Evolutionary conservation across 805 yeast species (phyloP), one percentile per base, ranked within the genome.

Genomic region (Saccharomyces jurei): DNA sequence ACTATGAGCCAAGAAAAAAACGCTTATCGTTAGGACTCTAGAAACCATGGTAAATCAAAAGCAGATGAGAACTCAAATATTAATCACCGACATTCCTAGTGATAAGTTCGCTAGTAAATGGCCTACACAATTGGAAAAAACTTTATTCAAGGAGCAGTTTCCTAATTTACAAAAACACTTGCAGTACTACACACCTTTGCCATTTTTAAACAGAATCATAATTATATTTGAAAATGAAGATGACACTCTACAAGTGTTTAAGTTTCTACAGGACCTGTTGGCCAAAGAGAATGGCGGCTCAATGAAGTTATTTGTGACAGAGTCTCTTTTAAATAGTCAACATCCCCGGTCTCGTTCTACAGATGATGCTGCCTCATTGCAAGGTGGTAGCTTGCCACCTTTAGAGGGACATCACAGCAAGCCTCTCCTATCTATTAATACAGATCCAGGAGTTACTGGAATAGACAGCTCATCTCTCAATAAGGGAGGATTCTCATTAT

Each of bases 151-250:
- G 3, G 52, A 50, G 8, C 51, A 59, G 26, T 69, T 65, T 52
- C 67, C 68, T 2, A 51, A 61, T 5, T 58, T 66, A 25, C 60
- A 52, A 48, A 10, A 54, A 1, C 60, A 61, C 27, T 41, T 63
- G 51, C 56, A 63, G 41, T 69, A 71, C 49, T 74, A 68, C 63
- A 77, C 75, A 22, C 80, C 70, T 58, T 69, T 67, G 58, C 68
- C 63, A 30, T 81, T 62, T 63, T 69, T 67, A 54, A 74, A 70
- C 63, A 78, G 83, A 59, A 68, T 67, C 58, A 78, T 68, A 60
- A 69, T 74, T 14, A 69, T 72, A 3, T 56, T 73, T n/a, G 63
- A 62, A 41, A 60, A 64, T 41, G 70, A 67, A 46, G 52, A 47
- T 4, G 53, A 62, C 2, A 66, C 77, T 0, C 4, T 22, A 3